A percentile compares a stretch with the other conserved stretches of the same genome.
Evolutionary conservation across 169 alveolate species (phyloP).

Genomic region (Amoebophrya sp.): DNA sequence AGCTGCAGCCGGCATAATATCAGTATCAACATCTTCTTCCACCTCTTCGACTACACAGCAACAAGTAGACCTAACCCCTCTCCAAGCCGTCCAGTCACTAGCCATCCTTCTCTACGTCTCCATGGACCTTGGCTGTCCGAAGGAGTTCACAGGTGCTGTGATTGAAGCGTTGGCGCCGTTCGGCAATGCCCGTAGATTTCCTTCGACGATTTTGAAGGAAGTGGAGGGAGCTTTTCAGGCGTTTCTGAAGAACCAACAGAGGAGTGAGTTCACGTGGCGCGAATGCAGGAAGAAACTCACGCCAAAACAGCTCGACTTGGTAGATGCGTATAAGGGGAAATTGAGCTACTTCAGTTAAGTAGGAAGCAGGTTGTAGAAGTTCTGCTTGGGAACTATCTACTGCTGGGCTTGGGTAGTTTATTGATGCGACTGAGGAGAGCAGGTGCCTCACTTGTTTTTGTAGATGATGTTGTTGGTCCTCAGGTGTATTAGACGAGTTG

Average conservation of each 20-base stretch:
- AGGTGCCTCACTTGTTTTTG: too few species aligned
- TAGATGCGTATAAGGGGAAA: neutral
- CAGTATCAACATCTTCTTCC: too few species aligned
- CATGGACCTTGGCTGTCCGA: neutral
- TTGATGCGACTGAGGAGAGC: too few species aligned
- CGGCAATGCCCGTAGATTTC: neutral
- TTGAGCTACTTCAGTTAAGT: neutral
- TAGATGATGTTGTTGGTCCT: too few species aligned
- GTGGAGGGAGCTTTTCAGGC: conserved; percentile 7
- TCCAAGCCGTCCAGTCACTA: neutral
- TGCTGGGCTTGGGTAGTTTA: too few species aligned
- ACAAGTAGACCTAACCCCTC: neutral
- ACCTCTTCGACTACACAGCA: too few species aligned
- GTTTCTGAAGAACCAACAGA: neutral
- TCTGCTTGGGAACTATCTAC: neutral
- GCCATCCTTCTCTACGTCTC: neutral
- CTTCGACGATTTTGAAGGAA: neutral
- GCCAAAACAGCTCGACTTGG: neutral
- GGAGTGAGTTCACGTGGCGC: neutral
- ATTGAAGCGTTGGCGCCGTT: neutral
- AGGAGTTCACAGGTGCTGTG: neutral
- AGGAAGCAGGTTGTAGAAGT: neutral
- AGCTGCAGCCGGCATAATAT: too few species aligned
- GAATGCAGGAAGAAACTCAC: conserved; percentile 11
- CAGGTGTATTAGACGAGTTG: too few species aligned